Evolutionary conservation across 495 filamentous ascomycete genomes (phyloP).

Genomic region (Baudoinia panamericana): DNA sequence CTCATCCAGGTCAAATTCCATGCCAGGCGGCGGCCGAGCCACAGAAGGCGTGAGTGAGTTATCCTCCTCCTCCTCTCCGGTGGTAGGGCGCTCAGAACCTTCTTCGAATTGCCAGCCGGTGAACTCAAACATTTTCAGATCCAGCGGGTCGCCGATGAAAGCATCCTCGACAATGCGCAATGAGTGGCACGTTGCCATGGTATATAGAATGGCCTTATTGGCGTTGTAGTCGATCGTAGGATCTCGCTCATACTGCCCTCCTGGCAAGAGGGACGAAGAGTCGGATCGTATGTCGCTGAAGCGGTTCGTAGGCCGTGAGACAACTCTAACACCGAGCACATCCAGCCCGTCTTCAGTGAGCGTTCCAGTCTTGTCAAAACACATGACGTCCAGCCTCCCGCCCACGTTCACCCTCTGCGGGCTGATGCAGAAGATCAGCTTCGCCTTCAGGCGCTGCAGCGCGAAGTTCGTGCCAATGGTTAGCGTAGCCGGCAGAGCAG

Average conservation of each 20-base stretch:
- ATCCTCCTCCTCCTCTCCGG: conserved; percentile 47
- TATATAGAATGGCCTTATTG: conserved; percentile 63
- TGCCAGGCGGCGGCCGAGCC: conserved; percentile 59
- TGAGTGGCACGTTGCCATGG: conserved; percentile 97
- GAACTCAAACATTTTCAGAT: conserved; percentile 98
- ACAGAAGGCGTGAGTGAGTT: conserved; percentile 63
- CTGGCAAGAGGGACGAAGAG: conserved; percentile 41
- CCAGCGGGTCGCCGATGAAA: conserved; percentile 83
- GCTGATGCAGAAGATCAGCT: conserved; percentile 93
- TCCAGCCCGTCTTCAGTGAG: conserved; percentile 95
- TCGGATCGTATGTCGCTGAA: conserved; percentile 51
- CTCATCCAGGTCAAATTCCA: conserved; percentile 43
- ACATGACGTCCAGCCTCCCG: conserved; percentile 88
- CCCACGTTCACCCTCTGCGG: conserved; percentile 93
- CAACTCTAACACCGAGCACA: conserved; percentile 74
- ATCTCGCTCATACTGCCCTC: conserved; percentile 40
- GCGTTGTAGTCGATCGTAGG: conserved; percentile 46
- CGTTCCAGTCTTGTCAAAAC: conserved; percentile 98
- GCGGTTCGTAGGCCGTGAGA: conserved; percentile 45
- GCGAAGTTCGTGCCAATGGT: conserved; percentile 97
- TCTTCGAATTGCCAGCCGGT: conserved; percentile 90
- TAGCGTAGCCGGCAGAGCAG: conserved; percentile 89
- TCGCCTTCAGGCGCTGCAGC: conserved; percentile 66
- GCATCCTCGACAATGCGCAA: conserved; percentile 75
- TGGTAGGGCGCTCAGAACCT: conserved; percentile 48